phyloP scores from a whole-genome alignment of 352 stramenopile genomes.

The Phytophthora sansomeana region DNA sequence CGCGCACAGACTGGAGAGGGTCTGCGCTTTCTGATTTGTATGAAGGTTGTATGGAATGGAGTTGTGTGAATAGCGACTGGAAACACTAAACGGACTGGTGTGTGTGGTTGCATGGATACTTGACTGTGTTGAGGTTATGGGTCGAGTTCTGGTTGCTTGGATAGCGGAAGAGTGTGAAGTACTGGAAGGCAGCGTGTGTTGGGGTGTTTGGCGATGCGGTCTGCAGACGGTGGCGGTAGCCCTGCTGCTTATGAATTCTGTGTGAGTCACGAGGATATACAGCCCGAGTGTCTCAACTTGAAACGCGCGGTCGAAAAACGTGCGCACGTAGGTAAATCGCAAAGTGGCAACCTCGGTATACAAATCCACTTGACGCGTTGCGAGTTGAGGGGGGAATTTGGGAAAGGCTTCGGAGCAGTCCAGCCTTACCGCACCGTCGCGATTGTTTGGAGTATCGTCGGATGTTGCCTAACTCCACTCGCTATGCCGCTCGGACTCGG shows the following conservation, averaged over 20 bases:
- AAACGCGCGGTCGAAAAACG: conserved; percentile 12
- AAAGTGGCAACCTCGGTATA: conserved; percentile 20
- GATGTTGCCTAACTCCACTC: conserved; percentile 2
- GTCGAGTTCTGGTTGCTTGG: no score
- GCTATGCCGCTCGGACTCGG: conserved; percentile 3
- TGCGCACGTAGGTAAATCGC: conserved; percentile 29
- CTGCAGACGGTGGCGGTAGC: not conserved
- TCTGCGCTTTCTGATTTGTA: not conserved
- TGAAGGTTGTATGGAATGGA: not conserved
- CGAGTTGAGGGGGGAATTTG: not conserved
- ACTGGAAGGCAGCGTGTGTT: no score
- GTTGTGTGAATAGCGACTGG: not conserved
- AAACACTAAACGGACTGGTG: no score
- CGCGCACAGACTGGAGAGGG: not conserved
- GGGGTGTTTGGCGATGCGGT: no score
- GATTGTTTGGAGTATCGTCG: conserved; percentile 17
- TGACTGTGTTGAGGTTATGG: no score
- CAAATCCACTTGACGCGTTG: conserved; percentile 13
- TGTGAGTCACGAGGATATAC: conserved; percentile 20
- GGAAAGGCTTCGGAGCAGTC: not conserved
- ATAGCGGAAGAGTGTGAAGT: no score
- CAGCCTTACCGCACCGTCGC: conserved; percentile 17
- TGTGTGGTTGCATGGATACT: no score
- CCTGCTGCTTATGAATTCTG: not conserved
- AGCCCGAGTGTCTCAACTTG: conserved; percentile 20